A percentile compares a stretch with the other conserved stretches of the same genome.
phyloP scores from a whole-genome alignment of 129 eudicot species.

The Artemisia argyi region DNA sequence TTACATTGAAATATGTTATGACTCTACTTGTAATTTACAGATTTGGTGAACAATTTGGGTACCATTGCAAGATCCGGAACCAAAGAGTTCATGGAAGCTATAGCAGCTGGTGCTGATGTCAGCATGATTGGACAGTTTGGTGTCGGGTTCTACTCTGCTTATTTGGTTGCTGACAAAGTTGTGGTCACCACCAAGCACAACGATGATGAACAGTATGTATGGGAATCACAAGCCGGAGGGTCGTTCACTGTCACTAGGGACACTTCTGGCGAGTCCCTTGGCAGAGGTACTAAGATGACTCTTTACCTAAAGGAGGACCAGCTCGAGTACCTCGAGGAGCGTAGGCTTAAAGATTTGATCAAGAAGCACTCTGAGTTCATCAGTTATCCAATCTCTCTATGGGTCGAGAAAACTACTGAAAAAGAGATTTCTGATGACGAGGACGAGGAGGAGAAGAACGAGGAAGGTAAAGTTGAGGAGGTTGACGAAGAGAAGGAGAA shows the following conservation, averaged over 20 bases:
- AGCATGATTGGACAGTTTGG: slow-evolving; percentile 59
- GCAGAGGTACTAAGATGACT: slow-evolving; percentile 48
- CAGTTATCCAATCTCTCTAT: slow-evolving; percentile 1
- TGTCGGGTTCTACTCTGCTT: slow-evolving; percentile 54
- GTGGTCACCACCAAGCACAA: slow-evolving; percentile 50
- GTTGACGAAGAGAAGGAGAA: slow-evolving; percentile 50
- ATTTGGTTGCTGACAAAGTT: slow-evolving; percentile 52
- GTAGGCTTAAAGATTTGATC: slow-evolving; percentile 51
- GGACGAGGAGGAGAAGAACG: slow-evolving; percentile 50
- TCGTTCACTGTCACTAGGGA: slow-evolving; percentile 42
- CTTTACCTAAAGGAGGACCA: slow-evolving; percentile 48
- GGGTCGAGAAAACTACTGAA: slow-evolving; percentile 38
- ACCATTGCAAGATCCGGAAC: slow-evolving; percentile 65
- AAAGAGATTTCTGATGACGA: slow-evolving; percentile 55
- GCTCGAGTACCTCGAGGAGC: slow-evolving; percentile 58
- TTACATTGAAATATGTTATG: not conserved
- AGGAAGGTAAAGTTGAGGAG: slow-evolving; percentile 48
- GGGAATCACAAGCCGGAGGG: slow-evolving; percentile 49
- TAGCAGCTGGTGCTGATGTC: slow-evolving; percentile 65
- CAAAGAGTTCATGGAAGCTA: slow-evolving; percentile 62
- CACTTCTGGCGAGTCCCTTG: slow-evolving; percentile 44
- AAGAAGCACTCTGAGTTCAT: slow-evolving; percentile 61
- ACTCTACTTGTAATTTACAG: slow-evolving; percentile 10
- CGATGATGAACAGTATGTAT: slow-evolving; percentile 46
- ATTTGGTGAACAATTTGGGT: slow-evolving; percentile 65